phyloP scores from a whole-genome alignment of 2,329 filamentous ascomycete species.

The Cladosporium sp. region DNA sequence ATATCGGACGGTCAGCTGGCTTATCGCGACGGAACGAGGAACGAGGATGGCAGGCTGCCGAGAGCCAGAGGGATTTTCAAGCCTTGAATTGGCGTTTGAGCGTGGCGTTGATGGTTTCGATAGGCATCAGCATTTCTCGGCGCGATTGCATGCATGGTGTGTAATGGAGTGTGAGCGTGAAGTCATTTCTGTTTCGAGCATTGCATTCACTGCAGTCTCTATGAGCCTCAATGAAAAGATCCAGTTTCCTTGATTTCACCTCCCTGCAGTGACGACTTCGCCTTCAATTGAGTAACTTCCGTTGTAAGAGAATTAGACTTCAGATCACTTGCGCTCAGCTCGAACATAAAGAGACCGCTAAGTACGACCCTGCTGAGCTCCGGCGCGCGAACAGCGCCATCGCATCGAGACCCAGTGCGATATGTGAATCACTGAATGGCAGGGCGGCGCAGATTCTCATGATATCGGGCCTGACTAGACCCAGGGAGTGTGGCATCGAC shows the following conservation, averaged over 20 bases:
- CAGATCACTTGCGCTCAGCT: slow-evolving; percentile 47
- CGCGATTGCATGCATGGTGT: not conserved
- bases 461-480: slow-evolving; percentile 36
- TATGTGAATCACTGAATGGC: slow-evolving; percentile 42
- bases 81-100: slow-evolving; percentile 4
- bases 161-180: not conserved
- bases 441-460: slow-evolving; percentile 49
- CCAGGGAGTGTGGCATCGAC: too few relatives aligned
- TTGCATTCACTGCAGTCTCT: not conserved
- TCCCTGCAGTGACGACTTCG: slow-evolving; percentile 52
- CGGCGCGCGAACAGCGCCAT: slow-evolving; percentile 38
- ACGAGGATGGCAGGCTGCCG: slow-evolving; percentile 13
- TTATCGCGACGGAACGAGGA: slow-evolving; percentile 16
- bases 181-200: not conserved
- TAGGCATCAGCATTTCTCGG: not conserved
- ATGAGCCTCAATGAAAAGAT: slow-evolving; percentile 40
- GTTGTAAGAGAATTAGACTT: slow-evolving; percentile 60
- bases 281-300: slow-evolving; percentile 54
- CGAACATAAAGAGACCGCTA: slow-evolving; percentile 58
- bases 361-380: slow-evolving; percentile 52
- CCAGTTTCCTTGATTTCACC: slow-evolving; percentile 58
- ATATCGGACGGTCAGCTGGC: slow-evolving; percentile 21
- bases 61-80: slow-evolving; percentile 15
- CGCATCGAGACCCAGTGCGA: slow-evolving; percentile 22
- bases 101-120: not conserved